phyloP scores from a whole-genome alignment of 73 alveolate species.

The Tetrahymena elliotti region DNA sequence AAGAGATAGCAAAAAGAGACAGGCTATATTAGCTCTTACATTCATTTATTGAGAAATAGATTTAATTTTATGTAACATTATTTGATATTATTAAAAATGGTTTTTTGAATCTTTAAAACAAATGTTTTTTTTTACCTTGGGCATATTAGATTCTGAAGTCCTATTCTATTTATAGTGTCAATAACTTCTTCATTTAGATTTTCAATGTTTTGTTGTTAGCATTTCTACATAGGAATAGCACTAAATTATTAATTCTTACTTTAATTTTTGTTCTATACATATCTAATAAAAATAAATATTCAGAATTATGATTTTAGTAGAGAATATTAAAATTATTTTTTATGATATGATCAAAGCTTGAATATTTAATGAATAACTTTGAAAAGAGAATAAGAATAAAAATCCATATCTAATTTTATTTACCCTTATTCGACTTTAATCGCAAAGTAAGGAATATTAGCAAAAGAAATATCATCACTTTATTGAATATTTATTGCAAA shows the following conservation, averaged over 20 bases:
- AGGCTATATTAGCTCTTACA: too few species aligned
- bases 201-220: neutral
- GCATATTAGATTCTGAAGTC: neutral
- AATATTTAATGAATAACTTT: too few species aligned
- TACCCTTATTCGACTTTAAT: neutral
- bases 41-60: too few species aligned
- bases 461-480: neutral
- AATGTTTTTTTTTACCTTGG: neutral
- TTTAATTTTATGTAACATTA: too few species aligned
- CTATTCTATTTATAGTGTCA: neutral
- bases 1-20: too few species aligned
- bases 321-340: neutral
- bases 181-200: neutral
- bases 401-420: neutral
- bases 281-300: neutral
- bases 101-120: too few species aligned
- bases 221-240: neutral
- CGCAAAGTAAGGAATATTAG: neutral
- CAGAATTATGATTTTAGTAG: neutral
- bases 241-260: neutral
- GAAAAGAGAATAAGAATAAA: neutral
- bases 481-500: neutral
- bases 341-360: too few species aligned
- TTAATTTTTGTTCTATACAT: neutral
- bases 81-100: too few species aligned